These are phyloP conservation scores for Bipolaris oryzae DNA, from an alignment of 2,329 filamentous ascomycete species.

Conservation along the genomic window DNA sequence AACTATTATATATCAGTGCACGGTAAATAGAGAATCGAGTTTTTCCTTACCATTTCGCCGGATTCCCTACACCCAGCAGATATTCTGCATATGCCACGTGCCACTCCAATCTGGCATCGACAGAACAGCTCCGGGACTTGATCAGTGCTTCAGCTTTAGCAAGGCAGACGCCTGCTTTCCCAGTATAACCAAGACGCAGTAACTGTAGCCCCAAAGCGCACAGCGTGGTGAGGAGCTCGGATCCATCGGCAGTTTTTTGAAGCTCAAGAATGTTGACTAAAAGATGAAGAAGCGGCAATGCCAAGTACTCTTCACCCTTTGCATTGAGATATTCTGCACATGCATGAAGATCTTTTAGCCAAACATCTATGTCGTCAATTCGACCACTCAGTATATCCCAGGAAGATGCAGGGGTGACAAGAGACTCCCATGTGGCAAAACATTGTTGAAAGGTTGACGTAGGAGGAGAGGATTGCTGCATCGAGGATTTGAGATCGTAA, in stretches of 20 bases:
- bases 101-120: constrained; percentile 60
- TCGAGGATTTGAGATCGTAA: constrained; percentile 50
- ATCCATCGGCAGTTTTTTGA: constrained; percentile 44
- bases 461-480: constrained; percentile 43
- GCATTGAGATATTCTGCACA: constrained; percentile 64
- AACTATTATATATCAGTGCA: constrained; percentile 30
- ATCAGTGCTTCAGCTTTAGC: constrained; percentile 62
- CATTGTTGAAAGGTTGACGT: constrained; percentile 36
- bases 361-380: constrained; percentile 59
- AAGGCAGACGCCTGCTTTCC: constrained; percentile 64
- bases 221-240: constrained; percentile 51
- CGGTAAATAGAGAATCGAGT: not conserved
- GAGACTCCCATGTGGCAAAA: constrained; percentile 47
- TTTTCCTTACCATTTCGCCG: constrained; percentile 61
- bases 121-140: constrained; percentile 48
- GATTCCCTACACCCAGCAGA: constrained; percentile 68
- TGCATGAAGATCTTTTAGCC: constrained; percentile 59
- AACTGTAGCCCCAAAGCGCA: constrained; percentile 61
- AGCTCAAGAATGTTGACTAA: constrained; percentile 57
- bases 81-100: constrained; percentile 78
- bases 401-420: constrained; percentile 40
- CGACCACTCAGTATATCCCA: constrained; percentile 50
- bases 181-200: constrained; percentile 65
- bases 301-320: constrained; percentile 59
- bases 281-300: constrained; percentile 57